Base-by-base conservation (phyloP, 441 rosid genomes). In the Mallotus japonicus region DNA sequence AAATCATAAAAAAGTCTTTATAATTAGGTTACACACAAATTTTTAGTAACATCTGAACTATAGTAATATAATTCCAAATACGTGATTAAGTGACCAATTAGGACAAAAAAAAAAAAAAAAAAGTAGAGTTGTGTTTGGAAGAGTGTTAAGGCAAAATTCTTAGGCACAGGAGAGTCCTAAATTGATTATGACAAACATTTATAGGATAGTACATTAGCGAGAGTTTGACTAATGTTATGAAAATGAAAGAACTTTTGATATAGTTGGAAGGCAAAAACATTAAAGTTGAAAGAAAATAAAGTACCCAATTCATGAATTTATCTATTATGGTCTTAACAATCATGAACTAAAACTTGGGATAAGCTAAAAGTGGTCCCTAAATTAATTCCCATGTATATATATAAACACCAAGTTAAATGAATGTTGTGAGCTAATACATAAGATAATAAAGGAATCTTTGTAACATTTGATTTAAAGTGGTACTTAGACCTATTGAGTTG, bases 141-240 rank as follows among this genome's bases (percentile, higher is more conserved):
- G 47, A 73, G 40, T 12, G 16, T 22, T 17, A 17, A n/a, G 40
- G 44, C 28, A 73, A 63, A 32, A 46, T 37, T 63, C 7, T 17
- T 37, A 28, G 63, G 10, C 28, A 32, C n/a, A 13, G n/a, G 10
- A 57, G n/a, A 16, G 40, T 49, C 49, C 15, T 34, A 28, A 17
- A 65, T 24, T 58, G 55, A 63, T 16, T 65, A 72, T 47, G 19
- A 28, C n/a, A 63, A 63, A 68, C 49, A 32, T 55, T 13, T 15
- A 44, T 61, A 14, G 74, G 62, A 47, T 20, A 9, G 22, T 57
- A 51, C n/a, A 59, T 59, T 17, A 46, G 34, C 63, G 67, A 34
- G 60, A 59, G 24, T 17, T 73, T 34, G 70, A 64, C 62, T 14
- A 61, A 14, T 51, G 37, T 22, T 6, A 8, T 71, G 69, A 79